Evolutionary conservation across 225 moss, liverwort and hornwort genomes (phyloP), one percentile per base, ranked within the genome.

Genomic region (Polytrichum formosum): DNA sequence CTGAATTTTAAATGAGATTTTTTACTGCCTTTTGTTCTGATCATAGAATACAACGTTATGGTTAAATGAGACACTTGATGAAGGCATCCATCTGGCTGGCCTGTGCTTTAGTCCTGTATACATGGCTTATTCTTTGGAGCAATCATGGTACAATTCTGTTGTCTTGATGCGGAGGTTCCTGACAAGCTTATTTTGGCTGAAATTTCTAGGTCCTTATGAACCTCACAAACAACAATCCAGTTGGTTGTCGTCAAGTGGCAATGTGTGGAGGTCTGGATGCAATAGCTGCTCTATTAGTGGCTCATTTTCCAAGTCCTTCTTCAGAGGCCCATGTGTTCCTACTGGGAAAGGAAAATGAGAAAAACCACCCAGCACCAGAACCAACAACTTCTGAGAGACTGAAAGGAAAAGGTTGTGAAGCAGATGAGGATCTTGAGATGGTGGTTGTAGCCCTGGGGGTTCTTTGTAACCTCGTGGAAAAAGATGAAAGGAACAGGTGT

Each of bases 231-330:
- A 91, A 92, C 65, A 98, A 98, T 80, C 85, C 98, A 75, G 82
- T 91, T 73, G 98, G 98, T 67, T 98, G 98, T 82, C 81, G 82
- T 56, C 98, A 98, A 94, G 98, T 98, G 59, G 98, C 94, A 76
- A 78, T 74, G 65, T 92, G 81, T 66, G 94, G 91, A 72, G 98
- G 98, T 54, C 77, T 98, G 62, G 85, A 88, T 75, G 76, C 92
- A 74, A 75, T 94, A 70, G 92, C 98, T n/a, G 87, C 88, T 26
- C 80, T 98, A 61, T 84, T 98, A 63, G 90, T 98, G 54, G 85
- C 92, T 9, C 88, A 92, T 70, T 98, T 88, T 72, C 88, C 88
- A 22, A 91, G 79, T 78, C 92, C 80, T 76, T 88, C 91, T 74
- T 90, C 72, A 81, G 82, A 84, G 70, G 73, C 80, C 74, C 77